Evolutionary conservation across 208 protist species (phyloP), one percentile per base, ranked within the genome.

Genomic region (Leishmania aethiopica): DNA sequence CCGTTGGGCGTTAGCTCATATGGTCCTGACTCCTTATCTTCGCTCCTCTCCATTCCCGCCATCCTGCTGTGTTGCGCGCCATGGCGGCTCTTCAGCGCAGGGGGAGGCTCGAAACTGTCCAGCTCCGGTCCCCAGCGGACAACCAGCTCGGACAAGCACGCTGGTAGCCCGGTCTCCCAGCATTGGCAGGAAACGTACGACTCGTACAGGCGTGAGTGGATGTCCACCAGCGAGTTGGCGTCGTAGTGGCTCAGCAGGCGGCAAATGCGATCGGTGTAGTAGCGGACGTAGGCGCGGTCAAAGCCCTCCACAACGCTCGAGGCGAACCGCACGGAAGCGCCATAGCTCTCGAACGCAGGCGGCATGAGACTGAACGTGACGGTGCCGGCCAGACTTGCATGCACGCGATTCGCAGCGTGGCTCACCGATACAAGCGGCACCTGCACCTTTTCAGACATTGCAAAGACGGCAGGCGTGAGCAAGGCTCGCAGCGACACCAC

Each of bases 401-500:
- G 84, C 22, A 88, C 86, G 53, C 79, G 79, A 59, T 93, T 94
- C 22, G 79, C 78, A 62, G 79, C 87, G 49, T 83, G 87, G 37
- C 78, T 71, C 22, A 94, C 79, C 49, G 85, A 81, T 49, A 97
- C 94, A 28, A 97, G 89, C 15, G 92, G 90, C 60, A 96, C 90
- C 55, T 75, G 86, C n/a, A 96, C 87, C 17, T 77, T 72, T 81
- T 96, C 94, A 8, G 77, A 86, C 87, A 93, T 90, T 80, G 85
- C 86, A 74, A 92, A 97, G 60, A 95, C 81, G 17, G 88, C 80
- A 2, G 89, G 90, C 0, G 90, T 95, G 47, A 97, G 92, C 35
- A 97, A 81, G 11, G 94, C 94, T 11, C 90, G 90, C 13, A 96
- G 86, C 19, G 92, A 96, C 7, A 96, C 71, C 13, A 88, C 83